Evolutionary conservation across 78 protist species (phyloP).

Genomic region (Planoprotostelium fungivorum): DNA sequence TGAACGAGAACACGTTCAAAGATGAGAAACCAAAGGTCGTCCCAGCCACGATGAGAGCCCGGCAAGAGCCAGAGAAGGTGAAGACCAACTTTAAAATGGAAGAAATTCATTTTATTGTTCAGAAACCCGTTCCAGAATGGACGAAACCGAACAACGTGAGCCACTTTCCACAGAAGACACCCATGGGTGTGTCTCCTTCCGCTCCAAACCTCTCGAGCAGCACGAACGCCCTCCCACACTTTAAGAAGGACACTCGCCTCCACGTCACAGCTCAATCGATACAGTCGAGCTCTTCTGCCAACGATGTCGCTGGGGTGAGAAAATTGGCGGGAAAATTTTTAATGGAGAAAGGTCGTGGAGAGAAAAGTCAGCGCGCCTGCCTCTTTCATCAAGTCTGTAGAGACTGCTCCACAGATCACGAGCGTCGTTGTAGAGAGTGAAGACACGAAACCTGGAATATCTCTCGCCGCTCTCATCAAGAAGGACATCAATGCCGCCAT

Average conservation of each 20-base stretch:
- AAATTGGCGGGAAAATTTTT: too few relatives aligned
- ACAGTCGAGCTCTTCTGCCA: too few relatives aligned
- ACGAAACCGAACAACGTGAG: background rate
- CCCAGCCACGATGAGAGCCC: too few relatives aligned
- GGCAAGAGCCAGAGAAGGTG: too few relatives aligned
- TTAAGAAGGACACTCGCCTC: background rate
- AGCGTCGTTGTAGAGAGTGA: background rate
- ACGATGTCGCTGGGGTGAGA: too few relatives aligned
- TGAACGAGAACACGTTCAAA: background rate
- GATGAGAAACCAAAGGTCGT: too few relatives aligned
- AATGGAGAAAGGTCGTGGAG: too few relatives aligned
- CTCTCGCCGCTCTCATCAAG: background rate
- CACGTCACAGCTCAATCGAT: background rate
- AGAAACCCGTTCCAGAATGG: background rate
- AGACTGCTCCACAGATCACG: background rate
- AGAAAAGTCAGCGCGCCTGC: too few relatives aligned
- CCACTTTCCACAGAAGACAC: background rate
- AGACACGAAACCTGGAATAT: background rate
- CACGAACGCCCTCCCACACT: background rate
- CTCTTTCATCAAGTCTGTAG: background rate
- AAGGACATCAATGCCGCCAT: background rate
- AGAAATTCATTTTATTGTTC: too few relatives aligned
- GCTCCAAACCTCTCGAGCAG: background rate
- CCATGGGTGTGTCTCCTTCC: background rate
- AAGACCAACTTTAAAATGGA: too few relatives aligned